phyloP scores from a whole-genome alignment of 2,329 filamentous ascomycete genomes.

The Camptophora hylomeconis region DNA sequence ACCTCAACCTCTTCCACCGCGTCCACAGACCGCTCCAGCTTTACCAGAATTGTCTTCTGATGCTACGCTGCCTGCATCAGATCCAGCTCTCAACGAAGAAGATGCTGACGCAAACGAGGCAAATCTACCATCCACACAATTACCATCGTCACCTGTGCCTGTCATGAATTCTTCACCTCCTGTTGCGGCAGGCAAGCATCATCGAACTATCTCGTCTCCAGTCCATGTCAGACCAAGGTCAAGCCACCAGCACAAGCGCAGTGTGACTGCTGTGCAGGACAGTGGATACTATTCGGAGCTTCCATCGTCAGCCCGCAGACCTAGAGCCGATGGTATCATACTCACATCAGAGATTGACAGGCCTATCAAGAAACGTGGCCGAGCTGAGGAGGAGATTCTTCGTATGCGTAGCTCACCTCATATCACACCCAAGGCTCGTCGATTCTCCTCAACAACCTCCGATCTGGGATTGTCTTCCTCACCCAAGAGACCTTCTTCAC shows the following conservation, averaged over 20 bases:
- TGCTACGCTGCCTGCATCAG: conserved; percentile 62
- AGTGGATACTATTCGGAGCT: conserved; percentile 96
- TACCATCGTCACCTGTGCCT: conserved; percentile 36
- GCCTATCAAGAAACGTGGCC: conserved; percentile 72
- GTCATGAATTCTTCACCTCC: conserved; percentile 83
- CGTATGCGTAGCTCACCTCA: conserved; percentile 85
- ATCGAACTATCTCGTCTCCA: conserved; percentile 61
- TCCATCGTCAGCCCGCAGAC: conserved; percentile 75
- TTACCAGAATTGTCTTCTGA: conserved; percentile 56
- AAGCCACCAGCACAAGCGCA: conserved; percentile 55
- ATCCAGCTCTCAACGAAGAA: conserved; percentile 46
- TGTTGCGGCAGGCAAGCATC: conserved; percentile 44
- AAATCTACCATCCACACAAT: conserved; percentile 19
- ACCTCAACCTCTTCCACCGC: conserved; percentile 13
- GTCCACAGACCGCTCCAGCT: conserved; percentile 14
- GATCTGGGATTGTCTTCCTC: conserved; percentile 14
- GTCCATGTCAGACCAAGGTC: conserved; percentile 39
- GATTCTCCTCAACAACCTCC: conserved; percentile 33
- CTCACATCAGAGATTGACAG: conserved; percentile 64
- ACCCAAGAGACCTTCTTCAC: conserved; percentile 10
- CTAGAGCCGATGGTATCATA: conserved; percentile 49
- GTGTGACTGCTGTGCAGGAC: conserved; percentile 70
- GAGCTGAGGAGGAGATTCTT: conserved; percentile 90
- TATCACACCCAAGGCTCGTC: conserved; percentile 53
- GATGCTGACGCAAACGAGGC: conserved; percentile 30